A percentile compares a stretch with the other conserved stretches of the same genome.
Conservation (phyloP, 495 filamentous ascomycete genomes). For the Mycothermus thermophilus region DNA sequence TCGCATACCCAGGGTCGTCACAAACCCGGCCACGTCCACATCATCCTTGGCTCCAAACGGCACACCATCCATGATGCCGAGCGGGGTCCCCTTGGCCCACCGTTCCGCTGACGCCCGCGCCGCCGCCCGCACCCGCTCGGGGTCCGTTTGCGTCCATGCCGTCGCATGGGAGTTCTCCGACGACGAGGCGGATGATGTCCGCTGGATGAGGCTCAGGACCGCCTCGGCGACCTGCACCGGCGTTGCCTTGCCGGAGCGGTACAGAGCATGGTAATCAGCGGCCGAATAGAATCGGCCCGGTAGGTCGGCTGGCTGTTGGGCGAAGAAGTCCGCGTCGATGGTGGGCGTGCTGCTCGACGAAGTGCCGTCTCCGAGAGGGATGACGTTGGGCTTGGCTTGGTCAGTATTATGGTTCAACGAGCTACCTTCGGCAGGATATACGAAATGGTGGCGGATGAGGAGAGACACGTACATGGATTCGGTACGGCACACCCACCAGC, state of each 20-base stretch:
- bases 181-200: slow-evolving; percentile 36
- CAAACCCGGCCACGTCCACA: slow-evolving; percentile 59
- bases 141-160: slow-evolving; percentile 49
- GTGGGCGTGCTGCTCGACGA: slow-evolving; percentile 14
- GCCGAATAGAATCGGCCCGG: slow-evolving; percentile 48
- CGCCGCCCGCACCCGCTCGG: slow-evolving; percentile 46
- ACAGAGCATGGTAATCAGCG: slow-evolving; percentile 64
- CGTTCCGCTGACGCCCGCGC: slow-evolving; percentile 58
- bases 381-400: slow-evolving; percentile 81
- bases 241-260: slow-evolving; percentile 51
- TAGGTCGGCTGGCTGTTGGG: slow-evolving; percentile 22
- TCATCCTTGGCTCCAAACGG: slow-evolving; percentile 86
- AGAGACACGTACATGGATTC: slow-evolving; percentile 36
- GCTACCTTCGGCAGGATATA: no score
- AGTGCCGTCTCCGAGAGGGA: slow-evolving; percentile 37
- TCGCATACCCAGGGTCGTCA: slow-evolving; percentile 42
- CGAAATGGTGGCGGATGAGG: no score
- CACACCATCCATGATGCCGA: slow-evolving; percentile 66
- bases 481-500: slow-evolving; percentile 44
- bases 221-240: slow-evolving; percentile 56
- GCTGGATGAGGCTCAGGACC: slow-evolving; percentile 54
- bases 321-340: slow-evolving; percentile 22
- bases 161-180: slow-evolving; percentile 45
- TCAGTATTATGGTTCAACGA: no score
- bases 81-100: slow-evolving; percentile 47